Evolutionary conservation across 1,284 basidiomycete genomes (phyloP).

Genomic region (Tilletia setariae): DNA sequence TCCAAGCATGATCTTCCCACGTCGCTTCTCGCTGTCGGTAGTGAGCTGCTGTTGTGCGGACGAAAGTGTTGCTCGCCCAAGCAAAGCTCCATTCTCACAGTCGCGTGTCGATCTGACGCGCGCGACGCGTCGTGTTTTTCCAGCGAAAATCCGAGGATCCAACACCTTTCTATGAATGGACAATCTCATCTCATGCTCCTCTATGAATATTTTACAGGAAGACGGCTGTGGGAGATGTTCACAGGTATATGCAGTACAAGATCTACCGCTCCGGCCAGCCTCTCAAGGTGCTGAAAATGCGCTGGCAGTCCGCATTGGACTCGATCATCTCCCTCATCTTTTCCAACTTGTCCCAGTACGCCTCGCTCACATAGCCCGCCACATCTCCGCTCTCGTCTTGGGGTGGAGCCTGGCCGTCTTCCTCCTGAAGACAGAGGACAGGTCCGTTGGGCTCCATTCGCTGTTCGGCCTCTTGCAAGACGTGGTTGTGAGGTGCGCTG

Average conservation of each 20-base stretch:
- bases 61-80: no score
- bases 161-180: no score
- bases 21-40: no score
- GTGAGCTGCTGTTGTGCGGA: no score
- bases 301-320: slow-evolving; percentile 22
- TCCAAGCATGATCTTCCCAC: slow-evolving; percentile 58
- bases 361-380: slow-evolving; percentile 18
- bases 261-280: slow-evolving; percentile 21
- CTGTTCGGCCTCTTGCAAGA: slow-evolving; percentile 16
- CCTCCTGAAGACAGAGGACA: slow-evolving; percentile 14
- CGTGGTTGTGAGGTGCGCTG: slow-evolving; percentile 11
- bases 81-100: no score
- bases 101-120: no score
- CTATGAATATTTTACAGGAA: no score
- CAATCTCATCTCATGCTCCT: no score
- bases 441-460: slow-evolving; percentile 17
- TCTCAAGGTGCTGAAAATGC: slow-evolving; percentile 22
- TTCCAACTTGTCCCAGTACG: slow-evolving; percentile 21
- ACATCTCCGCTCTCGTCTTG: slow-evolving; percentile 8
- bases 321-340: slow-evolving; percentile 20
- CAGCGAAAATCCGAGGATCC: no score
- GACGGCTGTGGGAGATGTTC: no score
- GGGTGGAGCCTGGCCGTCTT: neutral
- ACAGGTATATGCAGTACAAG: no score
- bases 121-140: no score